These are phyloP conservation scores for Penicillium vulpinum DNA, from an alignment of 2,329 filamentous ascomycete species.

Conservation along the genomic window DNA sequence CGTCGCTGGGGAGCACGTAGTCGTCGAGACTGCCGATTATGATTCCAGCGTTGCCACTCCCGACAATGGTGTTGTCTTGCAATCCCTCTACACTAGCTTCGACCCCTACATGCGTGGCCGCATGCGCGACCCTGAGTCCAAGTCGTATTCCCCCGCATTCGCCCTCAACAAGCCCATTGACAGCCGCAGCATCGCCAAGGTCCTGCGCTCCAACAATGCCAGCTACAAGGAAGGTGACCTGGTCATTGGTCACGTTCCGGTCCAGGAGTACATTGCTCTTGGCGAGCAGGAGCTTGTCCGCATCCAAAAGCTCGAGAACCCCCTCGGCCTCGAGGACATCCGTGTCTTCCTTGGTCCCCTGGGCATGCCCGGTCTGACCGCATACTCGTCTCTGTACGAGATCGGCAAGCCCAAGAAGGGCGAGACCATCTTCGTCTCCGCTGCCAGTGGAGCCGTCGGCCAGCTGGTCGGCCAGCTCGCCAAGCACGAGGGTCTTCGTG, in stretches of 20 bases:
- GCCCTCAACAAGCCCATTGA: constrained; percentile 62
- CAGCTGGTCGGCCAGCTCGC: constrained; percentile 81
- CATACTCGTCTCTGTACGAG: constrained; percentile 71
- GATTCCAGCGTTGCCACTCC: constrained; percentile 60
- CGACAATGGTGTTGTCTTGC: constrained; percentile 65
- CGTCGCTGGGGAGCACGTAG: constrained; percentile 68
- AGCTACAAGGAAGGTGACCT: constrained; percentile 69
- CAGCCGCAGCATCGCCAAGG: constrained; percentile 65
- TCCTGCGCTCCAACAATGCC: constrained; percentile 67
- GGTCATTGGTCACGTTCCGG: constrained; percentile 57
- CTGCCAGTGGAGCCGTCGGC: constrained; percentile 78
- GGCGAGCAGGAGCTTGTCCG: constrained; percentile 46
- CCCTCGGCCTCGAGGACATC: constrained; percentile 50
- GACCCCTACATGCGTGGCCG: constrained; percentile 83
- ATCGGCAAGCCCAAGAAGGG: constrained; percentile 74
- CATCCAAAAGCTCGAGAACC: constrained; percentile 65
- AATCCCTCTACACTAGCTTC: constrained; percentile 73
- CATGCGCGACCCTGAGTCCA: constrained; percentile 65
- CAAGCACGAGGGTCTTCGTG: constrained; percentile 74
- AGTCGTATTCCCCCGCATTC: constrained; percentile 69
- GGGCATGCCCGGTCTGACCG: constrained; percentile 76
- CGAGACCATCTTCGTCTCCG: constrained; percentile 79
- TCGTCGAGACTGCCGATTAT: constrained; percentile 65
- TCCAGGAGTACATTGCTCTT: constrained; percentile 69
- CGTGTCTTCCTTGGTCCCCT: constrained; percentile 71